Percentiles rank a stretch among this genome's conserved stretches.
phyloP scores from a whole-genome alignment of 148 eudicot species.

The Silene latifolia region DNA sequence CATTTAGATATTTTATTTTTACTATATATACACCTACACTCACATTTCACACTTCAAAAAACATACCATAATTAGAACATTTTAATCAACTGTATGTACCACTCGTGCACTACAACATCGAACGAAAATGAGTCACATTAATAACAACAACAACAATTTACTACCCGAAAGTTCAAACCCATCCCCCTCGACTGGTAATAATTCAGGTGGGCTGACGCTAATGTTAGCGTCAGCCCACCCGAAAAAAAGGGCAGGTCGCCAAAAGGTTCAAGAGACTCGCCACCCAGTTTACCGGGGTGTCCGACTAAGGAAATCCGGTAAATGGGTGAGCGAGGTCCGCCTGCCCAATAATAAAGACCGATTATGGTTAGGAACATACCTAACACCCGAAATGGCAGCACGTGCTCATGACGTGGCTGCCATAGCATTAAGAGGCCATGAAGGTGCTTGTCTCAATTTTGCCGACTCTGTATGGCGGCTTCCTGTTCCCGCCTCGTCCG shows the following conservation, averaged over 20 bases:
- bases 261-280: conserved; percentile 69
- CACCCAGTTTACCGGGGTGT: conserved; percentile 87
- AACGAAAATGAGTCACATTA: not conserved
- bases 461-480: conserved; percentile 73
- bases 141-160: not conserved
- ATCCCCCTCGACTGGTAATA: conserved; percentile 24
- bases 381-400: conserved; percentile 85
- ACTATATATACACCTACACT: not conserved
- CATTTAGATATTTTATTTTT: too few relatives aligned
- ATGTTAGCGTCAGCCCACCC: conserved; percentile 53
- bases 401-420: conserved; percentile 88
- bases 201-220: conserved; percentile 5
- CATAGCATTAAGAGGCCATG: conserved; percentile 46
- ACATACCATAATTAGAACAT: too few relatives aligned
- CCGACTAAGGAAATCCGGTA: conserved; percentile 51
- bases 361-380: conserved; percentile 81
- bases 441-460: conserved; percentile 58
- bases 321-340: conserved; percentile 84
- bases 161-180: conserved; percentile 6
- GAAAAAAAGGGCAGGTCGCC: conserved; percentile 69
- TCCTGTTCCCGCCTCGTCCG: conserved; percentile 42
- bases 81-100: too few relatives aligned
- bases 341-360: conserved; percentile 71
- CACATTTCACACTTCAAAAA: not conserved
- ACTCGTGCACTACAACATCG: too few relatives aligned